Evolutionary conservation across 192 early-diverging fungal species (phyloP).

Genomic region (Entrophospora sp.): DNA sequence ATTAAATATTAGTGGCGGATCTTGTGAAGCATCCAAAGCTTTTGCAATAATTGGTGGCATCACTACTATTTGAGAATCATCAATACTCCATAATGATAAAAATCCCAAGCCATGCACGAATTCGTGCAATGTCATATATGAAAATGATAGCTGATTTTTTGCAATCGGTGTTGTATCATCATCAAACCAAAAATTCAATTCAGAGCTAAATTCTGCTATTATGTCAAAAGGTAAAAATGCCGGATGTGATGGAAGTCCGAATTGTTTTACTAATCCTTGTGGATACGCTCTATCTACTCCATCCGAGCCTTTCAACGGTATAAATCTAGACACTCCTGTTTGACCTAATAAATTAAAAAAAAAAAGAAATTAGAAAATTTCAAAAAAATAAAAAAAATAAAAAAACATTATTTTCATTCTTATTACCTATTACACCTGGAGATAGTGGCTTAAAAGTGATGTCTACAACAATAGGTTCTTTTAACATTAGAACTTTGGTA

Average conservation of each 20-base stretch:
- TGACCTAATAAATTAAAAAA: too few relatives aligned
- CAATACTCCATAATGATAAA: conserved; percentile 21
- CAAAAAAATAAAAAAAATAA: too few relatives aligned
- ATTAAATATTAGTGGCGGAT: not conserved
- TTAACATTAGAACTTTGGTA: too few relatives aligned
- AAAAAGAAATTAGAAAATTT: too few relatives aligned
- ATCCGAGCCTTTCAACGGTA: conserved; percentile 27
- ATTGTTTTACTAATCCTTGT: conserved; percentile 33
- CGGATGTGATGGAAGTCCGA: conserved; percentile 16
- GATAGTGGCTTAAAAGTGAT: too few relatives aligned
- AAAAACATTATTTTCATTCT: too few relatives aligned
- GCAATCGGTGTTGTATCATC: not conserved
- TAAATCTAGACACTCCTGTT: conserved; percentile 24
- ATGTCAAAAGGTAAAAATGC: conserved; percentile 27
- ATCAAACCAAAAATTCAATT: conserved; percentile 25
- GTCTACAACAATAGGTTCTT: too few relatives aligned
- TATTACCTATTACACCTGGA: too few relatives aligned
- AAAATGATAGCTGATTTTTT: conserved; percentile 25
- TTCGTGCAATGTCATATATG: conserved; percentile 29
- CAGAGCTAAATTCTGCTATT: conserved; percentile 26
- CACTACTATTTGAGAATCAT: not conserved
- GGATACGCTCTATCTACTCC: conserved; percentile 29
- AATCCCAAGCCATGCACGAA: conserved; percentile 36
- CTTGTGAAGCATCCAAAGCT: too few relatives aligned
- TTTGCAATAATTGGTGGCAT: conserved; percentile 13